Base-by-base conservation (phyloP, 306 rosid genomes). In the Glycyrrhiza uralensis region DNA sequence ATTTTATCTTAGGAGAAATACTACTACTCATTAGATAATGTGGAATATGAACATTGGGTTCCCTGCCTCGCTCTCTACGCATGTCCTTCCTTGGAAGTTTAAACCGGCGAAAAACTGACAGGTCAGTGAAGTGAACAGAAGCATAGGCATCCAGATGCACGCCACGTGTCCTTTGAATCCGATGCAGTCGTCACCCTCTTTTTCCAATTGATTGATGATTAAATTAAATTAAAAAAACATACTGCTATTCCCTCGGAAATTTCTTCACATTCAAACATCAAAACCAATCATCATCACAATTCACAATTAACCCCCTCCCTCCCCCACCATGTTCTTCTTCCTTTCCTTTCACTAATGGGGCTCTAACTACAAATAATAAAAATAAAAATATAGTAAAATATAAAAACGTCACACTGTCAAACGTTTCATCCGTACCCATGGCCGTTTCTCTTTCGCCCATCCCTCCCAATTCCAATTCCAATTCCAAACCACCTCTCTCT, bases 401-500 rank as follows among this genome's bases (percentile, higher is more conserved):
- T 1, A 19, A 46, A 45, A 19, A 57, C 42, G 45, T n/a, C 59
- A 10, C 67, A 13, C 24, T 47, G 55, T 58, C 38, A 63, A 22
- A 12, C 65, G 62, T 46, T 46, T 51, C 75, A 58, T 26, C 56
- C 51, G 52, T 62, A 65, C 72, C 51, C 68, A 80, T 87, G 89
- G 89, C 85, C 74, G 87, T 80, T 87, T 78, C 79, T 45, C 60
- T 81, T 45, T 57, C 51, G 69, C 65, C 73, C 23, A 33, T 81
- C 69, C 80, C 80, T 66, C 78, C 76, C 78, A 69, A 73, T 63
- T 78, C 85, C 71, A 76, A 76, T 66, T 75, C 76, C 78, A 69
- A 73, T 63, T 78, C 85, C 71, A 76, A 76, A 63, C 86, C 77
- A 29, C 81, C 77, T 41, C 59, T 56, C 80, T 32, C 41, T 36